Evolutionary conservation across 2,329 filamentous ascomycete genomes (phyloP).

Genomic region (Botrytis sinoallii): DNA sequence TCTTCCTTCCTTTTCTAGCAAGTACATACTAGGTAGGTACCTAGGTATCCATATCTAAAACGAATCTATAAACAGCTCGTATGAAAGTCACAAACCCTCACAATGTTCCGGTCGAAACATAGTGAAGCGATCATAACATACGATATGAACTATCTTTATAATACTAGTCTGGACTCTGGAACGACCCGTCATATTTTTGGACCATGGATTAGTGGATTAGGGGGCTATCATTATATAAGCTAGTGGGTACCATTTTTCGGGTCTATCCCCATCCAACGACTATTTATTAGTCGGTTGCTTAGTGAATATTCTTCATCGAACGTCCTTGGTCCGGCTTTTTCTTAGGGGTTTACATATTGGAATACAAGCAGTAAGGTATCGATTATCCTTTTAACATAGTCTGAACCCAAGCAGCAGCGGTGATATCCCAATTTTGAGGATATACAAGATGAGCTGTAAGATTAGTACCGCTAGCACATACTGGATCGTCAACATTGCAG

Average conservation of each 20-base stretch:
- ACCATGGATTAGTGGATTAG: background rate
- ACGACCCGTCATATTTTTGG: background rate
- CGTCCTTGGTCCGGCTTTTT: background rate
- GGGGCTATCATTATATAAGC: background rate
- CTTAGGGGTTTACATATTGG: background rate
- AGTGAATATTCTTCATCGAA: background rate
- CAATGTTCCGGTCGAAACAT: background rate
- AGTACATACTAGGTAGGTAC: background rate
- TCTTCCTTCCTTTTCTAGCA: background rate
- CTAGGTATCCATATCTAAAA: background rate
- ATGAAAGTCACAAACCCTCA: background rate
- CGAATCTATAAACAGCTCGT: background rate
- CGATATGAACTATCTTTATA: background rate
- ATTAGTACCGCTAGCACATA: background rate
- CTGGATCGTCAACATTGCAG: background rate
- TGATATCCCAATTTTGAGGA: background rate
- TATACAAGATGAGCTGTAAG: background rate
- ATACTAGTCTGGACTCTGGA: background rate
- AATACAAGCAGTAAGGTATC: background rate
- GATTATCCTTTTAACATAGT: background rate
- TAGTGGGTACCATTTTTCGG: background rate
- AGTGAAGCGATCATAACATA: background rate
- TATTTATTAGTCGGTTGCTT: background rate
- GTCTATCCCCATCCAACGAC: background rate
- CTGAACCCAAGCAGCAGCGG: background rate